These are phyloP conservation scores for Yamadazyma oceani DNA, from an alignment of 1,139 yeast species.

Conservation along the genomic window DNA sequence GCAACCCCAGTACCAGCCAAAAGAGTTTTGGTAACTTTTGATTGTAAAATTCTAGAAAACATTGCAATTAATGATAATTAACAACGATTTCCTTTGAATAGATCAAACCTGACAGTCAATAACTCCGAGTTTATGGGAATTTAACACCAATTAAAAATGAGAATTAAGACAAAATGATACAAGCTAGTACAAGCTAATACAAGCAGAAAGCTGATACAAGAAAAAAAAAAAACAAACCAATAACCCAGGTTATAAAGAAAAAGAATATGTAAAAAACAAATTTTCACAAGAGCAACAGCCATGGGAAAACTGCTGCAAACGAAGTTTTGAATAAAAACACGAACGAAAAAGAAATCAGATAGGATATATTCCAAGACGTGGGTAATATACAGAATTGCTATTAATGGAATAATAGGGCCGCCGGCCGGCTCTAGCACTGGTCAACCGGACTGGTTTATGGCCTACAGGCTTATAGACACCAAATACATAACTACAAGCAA, in stretches of 20 bases:
- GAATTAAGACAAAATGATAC: no score
- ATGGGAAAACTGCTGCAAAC: neutral
- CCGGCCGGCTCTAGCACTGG: neutral
- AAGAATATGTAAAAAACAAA: neutral
- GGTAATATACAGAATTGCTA: conserved; percentile 3
- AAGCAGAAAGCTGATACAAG: no score
- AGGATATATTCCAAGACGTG: neutral
- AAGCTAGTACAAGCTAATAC: no score
- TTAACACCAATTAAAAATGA: no score
- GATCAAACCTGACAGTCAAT: no score
- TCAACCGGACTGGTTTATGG: no score
- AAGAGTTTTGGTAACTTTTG: conserved; percentile 33
- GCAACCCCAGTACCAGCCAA: conserved; percentile 33
- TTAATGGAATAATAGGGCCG: neutral
- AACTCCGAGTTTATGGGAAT: no score
- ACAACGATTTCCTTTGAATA: neutral
- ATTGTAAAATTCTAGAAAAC: conserved; percentile 15
- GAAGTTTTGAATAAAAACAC: neutral
- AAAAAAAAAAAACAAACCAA: no score
- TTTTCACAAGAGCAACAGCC: neutral
- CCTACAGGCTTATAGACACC: no score
- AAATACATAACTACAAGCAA: no score
- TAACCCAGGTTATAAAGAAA: neutral
- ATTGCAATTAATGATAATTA: neutral
- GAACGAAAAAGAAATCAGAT: neutral